Evolutionary conservation across 495 filamentous ascomycete species (phyloP), one percentile per base, ranked within the genome.

Genomic region (Xylaria venustula): DNA sequence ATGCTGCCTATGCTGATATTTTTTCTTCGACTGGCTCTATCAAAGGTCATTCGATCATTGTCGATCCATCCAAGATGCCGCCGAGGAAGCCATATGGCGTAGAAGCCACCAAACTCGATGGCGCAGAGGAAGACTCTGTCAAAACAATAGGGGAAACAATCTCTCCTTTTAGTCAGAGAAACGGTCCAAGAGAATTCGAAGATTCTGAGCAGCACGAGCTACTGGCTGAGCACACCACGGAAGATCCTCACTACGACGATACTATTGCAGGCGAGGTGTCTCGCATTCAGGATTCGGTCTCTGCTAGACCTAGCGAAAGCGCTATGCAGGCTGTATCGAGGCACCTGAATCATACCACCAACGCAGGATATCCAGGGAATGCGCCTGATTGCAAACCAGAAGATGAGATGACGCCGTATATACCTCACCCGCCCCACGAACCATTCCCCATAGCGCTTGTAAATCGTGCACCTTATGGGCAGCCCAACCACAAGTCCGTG

Each of bases 381-480:
- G 84, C 83, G 7, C 84, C 85, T 0, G 79, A 85, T 4, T 77
- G 72, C 42, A 67, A 78, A 0, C 75, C 82, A 8, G 69, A 71
- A 1, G 72, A 81, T 5, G 75, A 77, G 58, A 87, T 90, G 80
- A 86, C 78, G 2, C 89, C 37, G 7, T 40, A 40, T 15, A 76
- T 87, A 44, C 72, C 84, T 0, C 74, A 81, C 40, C 76, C 79
- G 3, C 67, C 72, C 0, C 82, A 83, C 52, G 73, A 82, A 12
- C 80, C 85, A 3, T 79, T 90, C 41, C 85, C 90, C 4, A 91
- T 92, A 63, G 89, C 89, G 5, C 66, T 92, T 8, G 87, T 91
- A 6, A 87, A 83, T 68, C 83, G 89, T 20, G 75, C 80, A 34
- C 87, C 90, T 0, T 87, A 85, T 66, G 88, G 88, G 20, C 66